Percentiles rank a stretch among this genome's conserved stretches.
phyloP scores from a whole-genome alignment of 768 basidiomycete genomes.

The Pleurotus citrinopileatus region DNA sequence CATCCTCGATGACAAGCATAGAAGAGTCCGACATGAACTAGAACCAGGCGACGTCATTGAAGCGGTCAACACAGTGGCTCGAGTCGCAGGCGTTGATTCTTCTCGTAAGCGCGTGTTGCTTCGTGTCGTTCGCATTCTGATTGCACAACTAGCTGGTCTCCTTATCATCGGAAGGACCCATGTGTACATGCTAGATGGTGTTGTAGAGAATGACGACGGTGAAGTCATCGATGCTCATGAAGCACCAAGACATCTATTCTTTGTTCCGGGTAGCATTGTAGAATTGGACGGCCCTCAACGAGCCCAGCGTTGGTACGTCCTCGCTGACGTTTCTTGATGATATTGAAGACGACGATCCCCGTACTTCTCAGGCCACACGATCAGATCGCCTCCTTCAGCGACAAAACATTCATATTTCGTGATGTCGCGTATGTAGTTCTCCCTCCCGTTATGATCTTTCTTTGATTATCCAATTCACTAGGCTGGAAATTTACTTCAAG shows the following conservation, averaged over 20 bases:
- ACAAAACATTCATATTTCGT: constrained; percentile 84
- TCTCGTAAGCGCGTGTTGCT: constrained; percentile 56
- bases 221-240: constrained; percentile 88
- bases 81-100: constrained; percentile 88
- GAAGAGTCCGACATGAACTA: constrained; percentile 81
- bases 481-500: constrained; percentile 89
- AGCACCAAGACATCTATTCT: constrained; percentile 77
- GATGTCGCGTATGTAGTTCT: constrained; percentile 80
- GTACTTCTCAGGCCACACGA: constrained; percentile 60
- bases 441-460: not conserved
- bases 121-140: not conserved
- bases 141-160: constrained; percentile 62
- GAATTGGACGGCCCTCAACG: constrained; percentile 78
- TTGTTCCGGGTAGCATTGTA: constrained; percentile 81
- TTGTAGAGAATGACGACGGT: constrained; percentile 83
- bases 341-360: not conserved
- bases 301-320: constrained; percentile 75
- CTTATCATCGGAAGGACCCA: constrained; percentile 84
- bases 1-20: constrained; percentile 83
- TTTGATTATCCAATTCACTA: constrained; percentile 23
- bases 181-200: constrained; percentile 87
- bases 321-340: not conserved
- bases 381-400: constrained; percentile 74
- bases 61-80: constrained; percentile 80
- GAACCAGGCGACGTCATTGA: constrained; percentile 91